Conservation (phyloP, 2,329 filamentous ascomycete genomes). For the Xylaria sp. region DNA sequence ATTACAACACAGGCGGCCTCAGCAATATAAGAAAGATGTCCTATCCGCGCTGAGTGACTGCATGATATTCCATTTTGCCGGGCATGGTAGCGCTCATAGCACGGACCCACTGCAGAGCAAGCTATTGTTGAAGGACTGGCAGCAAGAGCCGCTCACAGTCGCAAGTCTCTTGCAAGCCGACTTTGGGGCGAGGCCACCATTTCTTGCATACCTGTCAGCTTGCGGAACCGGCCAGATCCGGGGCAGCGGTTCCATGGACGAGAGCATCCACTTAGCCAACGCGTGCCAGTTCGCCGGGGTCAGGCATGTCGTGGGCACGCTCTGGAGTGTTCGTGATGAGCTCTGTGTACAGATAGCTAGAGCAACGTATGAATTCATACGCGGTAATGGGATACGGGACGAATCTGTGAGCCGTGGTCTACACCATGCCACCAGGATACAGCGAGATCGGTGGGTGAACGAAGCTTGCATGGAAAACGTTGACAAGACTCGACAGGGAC, state of each 20-base stretch:
- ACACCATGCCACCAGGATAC: background rate
- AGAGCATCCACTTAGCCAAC: constrained; percentile 46
- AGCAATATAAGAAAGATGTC: constrained; percentile 31
- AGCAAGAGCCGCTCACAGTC: background rate
- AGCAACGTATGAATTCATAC: background rate
- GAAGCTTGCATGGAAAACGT: no score
- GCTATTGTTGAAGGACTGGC: constrained; percentile 22
- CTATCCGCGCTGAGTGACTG: constrained; percentile 33
- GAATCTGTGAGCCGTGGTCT: background rate
- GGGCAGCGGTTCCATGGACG: constrained; percentile 40
- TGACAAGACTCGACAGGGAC: no score
- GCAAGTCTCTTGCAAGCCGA: constrained; percentile 24
- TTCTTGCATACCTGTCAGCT: constrained; percentile 48
- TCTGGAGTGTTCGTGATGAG: background rate
- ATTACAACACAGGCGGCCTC: background rate
- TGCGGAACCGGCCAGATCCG: constrained; percentile 42
- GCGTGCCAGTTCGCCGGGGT: constrained; percentile 49
- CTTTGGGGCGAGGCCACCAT: constrained; percentile 31
- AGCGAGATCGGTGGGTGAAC: background rate
- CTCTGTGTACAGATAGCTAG: background rate
- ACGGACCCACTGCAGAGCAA: constrained; percentile 41
- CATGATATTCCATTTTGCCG: constrained; percentile 47
- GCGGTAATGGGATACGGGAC: background rate
- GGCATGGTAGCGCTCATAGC: constrained; percentile 42
- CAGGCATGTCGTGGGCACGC: constrained; percentile 47